Evolutionary conservation across 2,329 filamentous ascomycete genomes (phyloP).

Genomic region (Cercospora beticola): DNA sequence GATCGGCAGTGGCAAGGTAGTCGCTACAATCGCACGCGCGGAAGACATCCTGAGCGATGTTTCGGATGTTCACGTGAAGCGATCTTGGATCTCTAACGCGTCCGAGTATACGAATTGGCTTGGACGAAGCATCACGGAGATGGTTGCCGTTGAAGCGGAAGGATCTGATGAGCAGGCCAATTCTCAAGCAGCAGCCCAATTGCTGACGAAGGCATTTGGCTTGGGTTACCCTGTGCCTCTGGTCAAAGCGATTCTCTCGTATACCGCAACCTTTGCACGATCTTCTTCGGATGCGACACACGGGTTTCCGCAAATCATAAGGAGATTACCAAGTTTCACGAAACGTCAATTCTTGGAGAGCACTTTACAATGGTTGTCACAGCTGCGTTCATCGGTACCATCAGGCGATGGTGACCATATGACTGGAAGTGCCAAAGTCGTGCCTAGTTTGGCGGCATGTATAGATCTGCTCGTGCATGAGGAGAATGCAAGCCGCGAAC

Average conservation of each 20-base stretch:
- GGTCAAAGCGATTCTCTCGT: constrained; percentile 16
- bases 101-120: constrained; percentile 70
- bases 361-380: constrained; percentile 35
- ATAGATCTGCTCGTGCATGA: constrained; percentile 22
- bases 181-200: constrained; percentile 39
- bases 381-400: neutral
- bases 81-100: constrained; percentile 65
- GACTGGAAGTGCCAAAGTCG: neutral
- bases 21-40: constrained; percentile 61
- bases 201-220: constrained; percentile 61
- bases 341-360: constrained; percentile 47
- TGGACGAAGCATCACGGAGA: constrained; percentile 57
- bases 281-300: neutral
- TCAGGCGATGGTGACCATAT: neutral
- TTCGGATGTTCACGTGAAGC: constrained; percentile 41
- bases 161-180: constrained; percentile 26
- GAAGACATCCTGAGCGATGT: constrained; percentile 48
- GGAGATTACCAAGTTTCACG: constrained; percentile 21
- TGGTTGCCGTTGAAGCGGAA: neutral
- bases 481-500: constrained; percentile 19
- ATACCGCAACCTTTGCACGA: neutral
- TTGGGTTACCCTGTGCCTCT: constrained; percentile 61
- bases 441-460: constrained; percentile 20
- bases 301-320: constrained; percentile 11
- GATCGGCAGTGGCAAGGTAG: constrained; percentile 59